A percentile compares a stretch with the other conserved stretches of the same genome.
These are phyloP conservation scores for Chimonanthus praecox DNA, from an alignment of 164 flowering plant genomes.

Conservation along the genomic window DNA sequence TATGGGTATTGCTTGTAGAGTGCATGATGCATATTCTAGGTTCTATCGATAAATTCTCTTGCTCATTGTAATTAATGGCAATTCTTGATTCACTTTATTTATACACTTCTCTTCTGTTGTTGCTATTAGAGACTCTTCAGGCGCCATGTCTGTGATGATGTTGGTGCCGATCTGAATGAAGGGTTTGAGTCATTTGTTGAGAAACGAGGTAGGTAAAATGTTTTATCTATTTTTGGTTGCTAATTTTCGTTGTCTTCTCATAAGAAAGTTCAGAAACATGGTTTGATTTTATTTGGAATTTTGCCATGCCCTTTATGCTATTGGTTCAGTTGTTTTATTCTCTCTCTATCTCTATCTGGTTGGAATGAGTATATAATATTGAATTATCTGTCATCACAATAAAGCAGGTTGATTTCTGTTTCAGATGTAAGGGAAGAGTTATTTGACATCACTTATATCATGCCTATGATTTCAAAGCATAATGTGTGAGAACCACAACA, in stretches of 20 bases:
- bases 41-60: background rate
- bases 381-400: too few relatives aligned
- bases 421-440: too few relatives aligned
- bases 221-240: background rate
- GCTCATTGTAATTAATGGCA: background rate
- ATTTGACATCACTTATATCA: too few relatives aligned
- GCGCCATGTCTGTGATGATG: constrained; percentile 70
- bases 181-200: constrained; percentile 76
- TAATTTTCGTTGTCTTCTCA: background rate
- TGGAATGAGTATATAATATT: too few relatives aligned
- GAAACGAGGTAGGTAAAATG: constrained; percentile 54
- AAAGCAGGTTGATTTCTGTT: too few relatives aligned
- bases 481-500: too few relatives aligned
- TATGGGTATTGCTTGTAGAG: background rate
- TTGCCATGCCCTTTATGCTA: background rate
- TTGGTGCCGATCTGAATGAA: constrained; percentile 87
- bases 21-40: constrained; percentile 2
- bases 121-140: constrained; percentile 71
- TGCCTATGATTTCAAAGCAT: too few relatives aligned
- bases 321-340: background rate
- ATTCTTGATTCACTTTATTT: background rate
- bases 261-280: background rate
- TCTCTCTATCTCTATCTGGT: too few relatives aligned
- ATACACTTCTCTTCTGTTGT: background rate
- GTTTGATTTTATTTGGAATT: background rate